phyloP scores from a whole-genome alignment of 139 green algal genomes.

The Asterochloris sp. region DNA sequence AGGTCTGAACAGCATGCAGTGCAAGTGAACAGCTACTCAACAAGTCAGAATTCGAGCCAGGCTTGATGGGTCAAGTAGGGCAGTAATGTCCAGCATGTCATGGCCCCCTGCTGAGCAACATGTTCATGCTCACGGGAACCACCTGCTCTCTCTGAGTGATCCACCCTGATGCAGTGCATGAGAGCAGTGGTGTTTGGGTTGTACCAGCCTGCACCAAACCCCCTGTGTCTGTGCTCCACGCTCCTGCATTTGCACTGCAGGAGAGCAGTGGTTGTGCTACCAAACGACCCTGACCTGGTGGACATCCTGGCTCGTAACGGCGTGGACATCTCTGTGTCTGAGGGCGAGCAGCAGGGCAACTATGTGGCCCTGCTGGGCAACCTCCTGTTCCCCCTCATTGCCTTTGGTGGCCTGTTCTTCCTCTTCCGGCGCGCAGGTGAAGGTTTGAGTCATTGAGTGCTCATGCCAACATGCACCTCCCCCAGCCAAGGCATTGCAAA shows the following conservation, averaged over 20 bases:
- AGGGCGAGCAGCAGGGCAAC: constrained; percentile 90
- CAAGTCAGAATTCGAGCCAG: too few species aligned
- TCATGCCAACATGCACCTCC: too few species aligned
- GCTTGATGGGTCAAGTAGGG: too few species aligned
- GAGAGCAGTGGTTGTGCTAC: constrained; percentile 74
- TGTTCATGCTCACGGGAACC: too few species aligned
- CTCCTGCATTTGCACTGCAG: constrained; percentile 5
- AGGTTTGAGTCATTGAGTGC: not conserved
- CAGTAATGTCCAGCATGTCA: too few species aligned
- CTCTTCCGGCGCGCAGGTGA: constrained; percentile 78
- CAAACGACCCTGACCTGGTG: constrained; percentile 90
- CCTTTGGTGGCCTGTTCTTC: constrained; percentile 98
- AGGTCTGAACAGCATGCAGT: too few species aligned
- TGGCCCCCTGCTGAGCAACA: too few species aligned
- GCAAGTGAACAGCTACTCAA: too few species aligned
- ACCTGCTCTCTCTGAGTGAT: too few species aligned
- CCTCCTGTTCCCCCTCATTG: constrained; percentile 97
- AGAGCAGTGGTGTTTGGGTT: constrained; percentile 43
- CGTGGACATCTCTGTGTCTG: constrained; percentile 90
- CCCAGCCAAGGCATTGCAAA: too few species aligned
- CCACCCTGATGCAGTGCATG: constrained; percentile 27
- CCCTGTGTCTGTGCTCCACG: constrained; percentile 34
- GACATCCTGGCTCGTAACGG: constrained; percentile 88
- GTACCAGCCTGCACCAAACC: constrained; percentile 52
- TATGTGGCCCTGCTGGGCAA: constrained; percentile 95